Base-by-base conservation (phyloP, 148 eudicot species). In the Amaranthus cruentus region DNA sequence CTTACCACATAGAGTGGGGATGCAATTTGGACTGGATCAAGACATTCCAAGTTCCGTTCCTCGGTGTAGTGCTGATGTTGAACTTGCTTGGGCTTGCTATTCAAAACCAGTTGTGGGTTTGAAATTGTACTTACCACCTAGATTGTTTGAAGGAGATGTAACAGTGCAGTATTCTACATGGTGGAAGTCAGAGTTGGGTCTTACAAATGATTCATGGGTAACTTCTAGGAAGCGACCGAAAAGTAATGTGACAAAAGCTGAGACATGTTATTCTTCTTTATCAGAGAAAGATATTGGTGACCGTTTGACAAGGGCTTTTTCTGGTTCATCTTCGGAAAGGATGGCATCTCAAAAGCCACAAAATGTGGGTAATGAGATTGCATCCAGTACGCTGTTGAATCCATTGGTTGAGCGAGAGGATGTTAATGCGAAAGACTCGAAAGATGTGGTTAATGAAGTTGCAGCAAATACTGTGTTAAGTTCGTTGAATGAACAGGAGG, bases 21-120 rank as follows among this genome's bases (percentile, higher is more conserved):
- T 78, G 84, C 90, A 86, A 64, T 88, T 88, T 73, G 90, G 92
- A 5, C 67, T 81, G 69, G 90, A 88, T 75, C 92, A 88, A 59
- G 87, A 83, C 73, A 52, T 88, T 70, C 87, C 87, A 3, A 62
- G 14, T 77, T 70, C 1, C 6, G 21, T 71, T 47, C 44, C 75
- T 55, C 56, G 66, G 11, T 15, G 4, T 1, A 49, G 48, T 38
- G 7, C 11, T 56, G 43, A 71, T 71, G 14, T 21, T 1, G 46
- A 71, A 5, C 66, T 48, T 14, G 75, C 65, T 76, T 76, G 79
- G 79, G 62, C 55, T 46, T n/a, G 47, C 53, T 76, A 76, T 47
- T 52, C 47, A 11, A 54, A 43, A 47, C 38, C 74, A 18, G 53
- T 76, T 6, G 66, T 42, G n/a, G 80, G 75, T 12, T n/a, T 64